Evolutionary conservation across 2,329 filamentous ascomycete species (phyloP).

Genomic region (Stachybotrys elegans): DNA sequence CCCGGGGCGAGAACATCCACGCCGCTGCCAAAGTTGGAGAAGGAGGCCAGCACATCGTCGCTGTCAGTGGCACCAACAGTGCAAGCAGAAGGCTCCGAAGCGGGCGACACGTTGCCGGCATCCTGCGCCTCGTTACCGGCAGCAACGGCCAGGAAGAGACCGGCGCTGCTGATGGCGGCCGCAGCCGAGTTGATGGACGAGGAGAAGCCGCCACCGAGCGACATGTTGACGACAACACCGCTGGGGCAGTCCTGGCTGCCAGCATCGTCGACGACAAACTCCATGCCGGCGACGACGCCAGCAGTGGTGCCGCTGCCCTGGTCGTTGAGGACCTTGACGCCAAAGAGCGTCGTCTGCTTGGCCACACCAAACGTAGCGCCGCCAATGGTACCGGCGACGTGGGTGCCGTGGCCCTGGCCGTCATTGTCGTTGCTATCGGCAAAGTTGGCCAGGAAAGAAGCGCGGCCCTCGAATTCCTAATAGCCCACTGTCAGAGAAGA

Average conservation of each 20-base stretch:
- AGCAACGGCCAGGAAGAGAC: constrained; percentile 50
- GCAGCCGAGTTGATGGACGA: constrained; percentile 46
- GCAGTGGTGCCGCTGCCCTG: constrained; percentile 26
- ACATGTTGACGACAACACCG: constrained; percentile 51
- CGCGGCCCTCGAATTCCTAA: constrained; percentile 28
- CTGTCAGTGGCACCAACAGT: constrained; percentile 46
- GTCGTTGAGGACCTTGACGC: constrained; percentile 40
- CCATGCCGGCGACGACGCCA: constrained; percentile 39
- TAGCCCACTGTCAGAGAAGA: neutral
- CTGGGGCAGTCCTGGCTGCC: constrained; percentile 31
- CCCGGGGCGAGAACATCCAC: constrained; percentile 51
- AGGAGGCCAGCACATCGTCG: constrained; percentile 35
- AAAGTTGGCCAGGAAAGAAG: constrained; percentile 24
- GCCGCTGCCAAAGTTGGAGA: constrained; percentile 46
- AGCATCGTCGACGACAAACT: constrained; percentile 34
- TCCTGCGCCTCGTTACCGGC: constrained; percentile 47
- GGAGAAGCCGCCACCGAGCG: constrained; percentile 44
- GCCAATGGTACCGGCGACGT: constrained; percentile 29
- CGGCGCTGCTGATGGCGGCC: constrained; percentile 35
- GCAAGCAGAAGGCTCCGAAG: constrained; percentile 41
- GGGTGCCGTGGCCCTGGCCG: constrained; percentile 38
- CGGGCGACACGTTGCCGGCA: constrained; percentile 40
- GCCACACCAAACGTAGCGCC: constrained; percentile 31
- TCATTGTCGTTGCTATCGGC: constrained; percentile 17
- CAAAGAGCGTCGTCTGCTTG: constrained; percentile 36